These are phyloP conservation scores for Neurospora sp. DNA, from an alignment of 495 filamentous ascomycete genomes.

Conservation along the genomic window DNA sequence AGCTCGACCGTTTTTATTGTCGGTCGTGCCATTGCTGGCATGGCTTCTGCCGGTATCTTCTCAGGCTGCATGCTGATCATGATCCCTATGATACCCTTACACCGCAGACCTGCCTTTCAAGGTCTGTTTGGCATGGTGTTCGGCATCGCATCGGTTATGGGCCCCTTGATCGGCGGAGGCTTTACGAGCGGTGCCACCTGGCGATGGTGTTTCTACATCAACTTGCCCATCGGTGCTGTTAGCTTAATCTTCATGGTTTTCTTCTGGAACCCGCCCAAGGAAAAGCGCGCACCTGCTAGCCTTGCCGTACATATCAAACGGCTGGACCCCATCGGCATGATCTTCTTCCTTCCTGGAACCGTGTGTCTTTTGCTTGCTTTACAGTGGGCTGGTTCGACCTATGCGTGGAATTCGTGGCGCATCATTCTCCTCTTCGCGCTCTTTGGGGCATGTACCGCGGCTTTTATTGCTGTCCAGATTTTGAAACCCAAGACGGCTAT, in stretches of 20 bases:
- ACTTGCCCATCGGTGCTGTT: constrained; percentile 49
- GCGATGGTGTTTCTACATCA: constrained; percentile 57
- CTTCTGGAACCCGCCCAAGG: constrained; percentile 34
- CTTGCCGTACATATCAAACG: constrained; percentile 36
- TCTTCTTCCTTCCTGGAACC: constrained; percentile 62
- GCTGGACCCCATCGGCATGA: constrained; percentile 61
- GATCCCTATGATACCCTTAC: constrained; percentile 44
- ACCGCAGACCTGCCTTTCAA: constrained; percentile 43
- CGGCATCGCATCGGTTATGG: constrained; percentile 38
- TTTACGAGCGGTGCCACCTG: constrained; percentile 38
- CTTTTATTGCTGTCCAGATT: constrained; percentile 57
- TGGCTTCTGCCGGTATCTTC: constrained; percentile 46
- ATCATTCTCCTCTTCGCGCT: constrained; percentile 62
- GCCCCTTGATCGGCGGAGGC: constrained; percentile 39
- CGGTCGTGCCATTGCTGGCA: constrained; percentile 52
- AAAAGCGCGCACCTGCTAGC: constrained; percentile 21
- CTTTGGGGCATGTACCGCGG: constrained; percentile 48
- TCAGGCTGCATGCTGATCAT: constrained; percentile 47
- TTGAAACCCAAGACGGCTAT: constrained; percentile 64
- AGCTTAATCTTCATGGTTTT: constrained; percentile 37
- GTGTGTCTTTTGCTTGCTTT: constrained; percentile 67
- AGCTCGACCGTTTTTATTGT: constrained; percentile 48
- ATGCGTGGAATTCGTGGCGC: constrained; percentile 54
- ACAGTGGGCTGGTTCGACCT: constrained; percentile 75
- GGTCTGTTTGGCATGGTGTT: constrained; percentile 48